Evolutionary conservation across 164 flowering plant genomes (phyloP).

Genomic region (Vitis rotundifolia): DNA sequence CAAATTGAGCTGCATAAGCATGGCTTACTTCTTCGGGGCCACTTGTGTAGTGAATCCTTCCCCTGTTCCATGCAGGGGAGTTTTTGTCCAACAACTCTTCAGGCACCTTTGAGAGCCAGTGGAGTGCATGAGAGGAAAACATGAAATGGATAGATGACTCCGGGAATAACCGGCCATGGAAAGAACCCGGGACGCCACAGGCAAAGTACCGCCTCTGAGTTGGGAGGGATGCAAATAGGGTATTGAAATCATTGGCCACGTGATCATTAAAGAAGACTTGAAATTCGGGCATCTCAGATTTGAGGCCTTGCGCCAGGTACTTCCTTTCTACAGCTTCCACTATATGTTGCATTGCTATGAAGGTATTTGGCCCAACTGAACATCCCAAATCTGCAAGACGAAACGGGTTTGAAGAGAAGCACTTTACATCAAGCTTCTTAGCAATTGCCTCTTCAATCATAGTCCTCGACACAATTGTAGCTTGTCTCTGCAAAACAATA

Average conservation of each 20-base stretch:
- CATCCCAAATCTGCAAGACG: constrained; percentile 38
- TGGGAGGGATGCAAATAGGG: constrained; percentile 33
- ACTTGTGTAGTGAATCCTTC: background rate
- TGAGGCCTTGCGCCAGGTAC: background rate
- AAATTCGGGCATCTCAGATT: constrained; percentile 11
- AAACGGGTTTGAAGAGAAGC: constrained; percentile 14
- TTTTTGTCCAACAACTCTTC: background rate
- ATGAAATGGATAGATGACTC: background rate
- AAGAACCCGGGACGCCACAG: constrained; percentile 18
- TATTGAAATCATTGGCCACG: constrained; percentile 31
- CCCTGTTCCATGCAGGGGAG: constrained; percentile 1
- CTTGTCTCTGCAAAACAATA: constrained; percentile 8
- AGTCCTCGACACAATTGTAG: background rate
- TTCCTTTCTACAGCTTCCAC: constrained; percentile 15
- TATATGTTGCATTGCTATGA: constrained; percentile 15
- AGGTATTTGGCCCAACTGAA: constrained; percentile 36
- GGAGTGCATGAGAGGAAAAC: background rate
- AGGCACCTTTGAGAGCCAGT: background rate
- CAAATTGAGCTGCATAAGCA: constrained; percentile 1
- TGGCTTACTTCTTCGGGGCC: background rate
- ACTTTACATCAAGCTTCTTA: constrained; percentile 15
- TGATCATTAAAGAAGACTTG: constrained; percentile 33
- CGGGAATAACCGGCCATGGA: constrained; percentile 4
- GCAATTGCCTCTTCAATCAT: constrained; percentile 14
- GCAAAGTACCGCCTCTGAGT: constrained; percentile 21